A percentile compares a stretch with the other conserved stretches of the same genome.
phyloP scores from a whole-genome alignment of 1,139 yeast genomes.

The Yamadazyma diddensiae region DNA sequence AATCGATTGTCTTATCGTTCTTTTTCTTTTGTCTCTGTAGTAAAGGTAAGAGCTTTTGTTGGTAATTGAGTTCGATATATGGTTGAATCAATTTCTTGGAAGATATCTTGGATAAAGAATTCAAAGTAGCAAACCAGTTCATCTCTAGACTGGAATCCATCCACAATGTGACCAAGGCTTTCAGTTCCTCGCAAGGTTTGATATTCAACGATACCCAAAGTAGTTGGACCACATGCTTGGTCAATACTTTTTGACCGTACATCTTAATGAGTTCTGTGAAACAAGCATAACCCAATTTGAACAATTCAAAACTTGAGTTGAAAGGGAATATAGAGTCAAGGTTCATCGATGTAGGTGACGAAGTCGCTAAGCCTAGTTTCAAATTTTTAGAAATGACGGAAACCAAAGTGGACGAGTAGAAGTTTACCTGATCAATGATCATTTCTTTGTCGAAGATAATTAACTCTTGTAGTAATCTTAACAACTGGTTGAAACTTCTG shows the following conservation, averaged over 20 bases:
- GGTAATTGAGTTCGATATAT: slow-evolving; percentile 38
- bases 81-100: slow-evolving; percentile 38
- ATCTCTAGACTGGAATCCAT: slow-evolving; percentile 35
- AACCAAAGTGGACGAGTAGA: slow-evolving; percentile 31
- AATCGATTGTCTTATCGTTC: slow-evolving; percentile 29
- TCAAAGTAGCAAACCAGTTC: slow-evolving; percentile 42
- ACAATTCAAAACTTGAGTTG: slow-evolving; percentile 35
- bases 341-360: slow-evolving; percentile 35
- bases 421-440: slow-evolving; percentile 28
- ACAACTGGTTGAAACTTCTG: slow-evolving; percentile 23
- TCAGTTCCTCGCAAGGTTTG: slow-evolving; percentile 37
- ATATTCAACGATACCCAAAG: slow-evolving; percentile 46
- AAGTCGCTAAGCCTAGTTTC: slow-evolving; percentile 33
- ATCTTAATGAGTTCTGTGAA: slow-evolving; percentile 41
- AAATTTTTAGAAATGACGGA: slow-evolving; percentile 36
- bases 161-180: slow-evolving; percentile 37
- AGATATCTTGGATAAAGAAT: slow-evolving; percentile 36
- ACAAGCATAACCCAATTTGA: slow-evolving; percentile 37
- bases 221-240: slow-evolving; percentile 35
- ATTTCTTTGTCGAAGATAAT: slow-evolving; percentile 40
- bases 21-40: slow-evolving; percentile 44
- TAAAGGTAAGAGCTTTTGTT: slow-evolving; percentile 42
- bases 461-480: slow-evolving; percentile 37
- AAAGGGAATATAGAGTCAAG: slow-evolving; percentile 39
- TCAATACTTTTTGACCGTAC: slow-evolving; percentile 30